Evolutionary conservation across 169 alveolate species (phyloP).

Genomic region (Plasmodium malariae): DNA sequence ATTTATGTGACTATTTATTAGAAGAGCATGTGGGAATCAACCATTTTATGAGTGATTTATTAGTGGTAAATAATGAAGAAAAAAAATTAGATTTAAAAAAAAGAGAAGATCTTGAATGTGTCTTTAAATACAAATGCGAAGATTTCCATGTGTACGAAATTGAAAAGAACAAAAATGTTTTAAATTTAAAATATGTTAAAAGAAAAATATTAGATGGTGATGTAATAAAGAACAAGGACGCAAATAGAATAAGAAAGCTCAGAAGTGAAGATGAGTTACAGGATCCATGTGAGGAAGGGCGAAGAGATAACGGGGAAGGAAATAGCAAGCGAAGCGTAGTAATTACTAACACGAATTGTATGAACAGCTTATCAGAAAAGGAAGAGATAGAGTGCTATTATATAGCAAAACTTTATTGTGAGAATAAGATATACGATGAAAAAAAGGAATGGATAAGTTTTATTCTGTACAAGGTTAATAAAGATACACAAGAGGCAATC

Average conservation of each 20-base stretch:
- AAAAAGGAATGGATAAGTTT: conserved; percentile 47
- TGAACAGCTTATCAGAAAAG: background rate
- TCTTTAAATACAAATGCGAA: conserved; percentile 76
- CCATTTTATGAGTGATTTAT: conserved; percentile 48
- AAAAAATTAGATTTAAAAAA: conserved; percentile 1
- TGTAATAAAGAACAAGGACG: background rate
- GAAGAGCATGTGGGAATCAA: conserved; percentile 74
- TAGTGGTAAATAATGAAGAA: conserved; percentile 18
- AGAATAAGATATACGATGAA: background rate
- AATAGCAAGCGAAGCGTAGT: background rate
- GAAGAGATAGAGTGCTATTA: background rate
- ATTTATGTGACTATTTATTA: conserved; percentile 22
- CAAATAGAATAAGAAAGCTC: background rate
- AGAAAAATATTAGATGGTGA: background rate
- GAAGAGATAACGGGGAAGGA: background rate
- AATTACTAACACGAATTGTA: background rate
- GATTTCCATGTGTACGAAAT: conserved; percentile 77
- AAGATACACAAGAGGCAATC: conserved; percentile 77
- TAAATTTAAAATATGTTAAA: conserved; percentile 44
- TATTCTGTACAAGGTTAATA: conserved; percentile 64
- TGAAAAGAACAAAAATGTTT: conserved; percentile 35
- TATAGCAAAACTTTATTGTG: background rate
- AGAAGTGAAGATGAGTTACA: background rate
- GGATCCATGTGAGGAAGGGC: background rate
- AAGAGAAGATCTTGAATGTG: conserved; percentile 27